Evolutionary conservation across 177 flowering plant genomes (phyloP), one percentile per base, ranked within the genome.

Genomic region (Vitis hybrid): DNA sequence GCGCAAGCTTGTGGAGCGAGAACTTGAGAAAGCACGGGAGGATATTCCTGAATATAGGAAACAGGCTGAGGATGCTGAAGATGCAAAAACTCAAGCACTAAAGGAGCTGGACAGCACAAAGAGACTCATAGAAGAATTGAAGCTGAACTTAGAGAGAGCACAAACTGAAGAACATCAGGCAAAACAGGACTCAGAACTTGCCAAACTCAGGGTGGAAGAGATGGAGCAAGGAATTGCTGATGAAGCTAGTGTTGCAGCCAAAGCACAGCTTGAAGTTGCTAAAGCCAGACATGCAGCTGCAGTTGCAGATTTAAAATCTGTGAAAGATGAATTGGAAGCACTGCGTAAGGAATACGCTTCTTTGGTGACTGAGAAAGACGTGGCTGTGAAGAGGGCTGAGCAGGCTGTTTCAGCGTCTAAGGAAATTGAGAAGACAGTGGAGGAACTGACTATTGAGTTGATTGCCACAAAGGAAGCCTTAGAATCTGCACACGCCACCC

Each of bases 91-190:
- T 8, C 78, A 74, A 76, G 91, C 85, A 11, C 77, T 91, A 12
- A 84, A 84, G 75, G 97, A 94, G 77, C 81, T 93, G 26, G 94
- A 91, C 62, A 79, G 84, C 81, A 88, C 92, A 6, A 93, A 92
- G 80, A 80, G 93, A 69, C 88, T 87, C 39, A 72, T 94, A 13
- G 99, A 93, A 74, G 96, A 93, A 68, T 77, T 94, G 31, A 92
- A 90, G 80, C 87, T 90, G 29, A 88, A 80, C 63, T 81, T 94
- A 16, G 98, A 94, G 81, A 83, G 87, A 76, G 96, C 90, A 66
- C 90, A 91, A 69, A 90, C 87, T 5, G 97, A 94, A 76, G 99
- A 94, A 74, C 79, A 82, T 34, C 97, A 94, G 71, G 98, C 97
- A 57, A 94, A 86, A 72, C 99, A 94, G 72, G 99, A 94, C 73